Evolutionary conservation across 176 grass and related monocot species (phyloP), one percentile per base, ranked within the genome.

Genomic region (Ananas comosus): DNA sequence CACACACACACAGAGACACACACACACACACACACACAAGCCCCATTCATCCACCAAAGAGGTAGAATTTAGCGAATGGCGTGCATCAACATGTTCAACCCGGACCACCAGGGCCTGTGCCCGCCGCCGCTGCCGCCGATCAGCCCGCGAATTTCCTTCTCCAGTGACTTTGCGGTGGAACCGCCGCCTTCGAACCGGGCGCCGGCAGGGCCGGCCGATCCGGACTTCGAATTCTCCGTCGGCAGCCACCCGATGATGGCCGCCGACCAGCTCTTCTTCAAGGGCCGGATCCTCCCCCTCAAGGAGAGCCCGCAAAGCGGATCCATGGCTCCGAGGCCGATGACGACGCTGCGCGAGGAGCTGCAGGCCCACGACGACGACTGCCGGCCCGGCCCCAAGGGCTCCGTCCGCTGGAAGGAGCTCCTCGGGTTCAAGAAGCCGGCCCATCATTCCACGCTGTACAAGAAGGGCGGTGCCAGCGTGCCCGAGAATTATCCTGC

Each of bases 181-280:
- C 85, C 75, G 79, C 93, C 85, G n/a, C 67, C 75, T 2, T 51
- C 19, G 51, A 17, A 64, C 12, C 65, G 27, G 9, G 70, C 50
- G 27, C 64, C 68, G 1, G 58, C 70, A 0, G 56, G 70, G 0
- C 72, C 77, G 7, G 80, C 83, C 3, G 86, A 99, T 70, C 74
- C 87, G 9, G 87, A 99, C 84, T 99, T 99, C 66, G 94, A 99
- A 82, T 99, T 99, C 87, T 91, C 82, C 11, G 90, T 99, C 10
- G 90, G 85, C 24, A 87, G 89, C 76, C 90, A 83, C 82, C 90
- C 82, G 22, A 93, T 93, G 94, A 99, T 93, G 78, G 87, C 87
- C 5, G 94, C 90, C 29, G 94, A 99, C 59, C 89, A 99, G 84
- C 82, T 99, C 48, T 80, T 99, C 86, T 93, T 72, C 82, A 93